Evolutionary conservation across 441 rosid genomes (phyloP), one percentile per base, ranked within the genome.

Genomic region (Populus tomentosa): DNA sequence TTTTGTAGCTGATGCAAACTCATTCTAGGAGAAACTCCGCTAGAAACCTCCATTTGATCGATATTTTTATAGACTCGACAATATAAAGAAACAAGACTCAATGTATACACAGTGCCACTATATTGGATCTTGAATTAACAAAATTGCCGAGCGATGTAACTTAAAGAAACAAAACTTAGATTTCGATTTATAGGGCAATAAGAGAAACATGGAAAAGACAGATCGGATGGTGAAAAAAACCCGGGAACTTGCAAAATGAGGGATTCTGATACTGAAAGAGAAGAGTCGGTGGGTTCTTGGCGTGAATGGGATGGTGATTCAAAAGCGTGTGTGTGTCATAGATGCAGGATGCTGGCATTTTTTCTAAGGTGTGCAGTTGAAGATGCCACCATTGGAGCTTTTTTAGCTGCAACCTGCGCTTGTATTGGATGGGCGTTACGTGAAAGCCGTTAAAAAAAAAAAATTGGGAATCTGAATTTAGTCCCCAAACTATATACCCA

Each of bases 41-140:
- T 69, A 72, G 87, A 78, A 67, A 77, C 69, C 59, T 84, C 90
- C 84, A 77, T 86, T 72, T 72, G 69, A 79, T 76, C 74, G 56
- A 23, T 5, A 35, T 35, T 28, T 46, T 14, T 46, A 46, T 46
- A 13, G 20, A 46, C 56, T 46, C 56, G 4, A 46, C 20, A 46
- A 46, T 46, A 46, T 46, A 46, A 46, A 46, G 56, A 46, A 46
- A 46, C 56, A 46, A 46, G 56, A 46, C 56, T 46, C 56, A 46
- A 46, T 46, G 56, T 4, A 35, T 35, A 35, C 18, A 5, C 61
- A 18, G 61, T 18, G 21, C n/a, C 61, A 53, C 61, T 53, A 5
- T 53, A 5, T 53, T 53, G 61, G 59, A 18, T 53, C 3, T 53
- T 53, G 61, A 53, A 53, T 53, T 6, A 53, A 53, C 14, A 30